Evolutionary conservation across 2,329 filamentous ascomycete genomes (phyloP), one percentile per base, ranked within the genome.

Genomic region (Chaetoscypha palmicola): DNA sequence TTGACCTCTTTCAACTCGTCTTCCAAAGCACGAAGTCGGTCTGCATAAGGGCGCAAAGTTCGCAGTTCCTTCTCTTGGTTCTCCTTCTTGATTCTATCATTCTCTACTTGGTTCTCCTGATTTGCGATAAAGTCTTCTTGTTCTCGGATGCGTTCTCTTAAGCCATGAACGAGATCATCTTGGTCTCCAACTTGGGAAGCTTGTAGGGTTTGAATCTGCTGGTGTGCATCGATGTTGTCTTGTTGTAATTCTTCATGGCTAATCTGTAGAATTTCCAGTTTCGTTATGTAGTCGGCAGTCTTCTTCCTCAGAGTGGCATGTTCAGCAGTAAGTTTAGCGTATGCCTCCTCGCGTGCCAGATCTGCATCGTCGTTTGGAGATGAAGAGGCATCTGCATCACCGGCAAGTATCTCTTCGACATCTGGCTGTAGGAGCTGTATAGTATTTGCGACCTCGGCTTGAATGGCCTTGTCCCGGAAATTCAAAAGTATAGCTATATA

Each of bases 81-180:
- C 33, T 68, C 66, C 52, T 67, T 59, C 2, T 66, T 61, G 12
- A 66, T 59, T 14, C 66, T 65, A 48, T 72, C 63, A 23, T 73
- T 68, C 45, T 83, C 76, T 9, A 82, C 65, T 53, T 85, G 76
- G 16, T 74, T 72, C 60, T 90, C 85, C 53, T 87, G 76, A 19
- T 71, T 74, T 30, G 79, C 78, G 57, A 90, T 89, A 38, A 87
- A 69, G 46, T 82, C 73, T 60, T 86, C 81, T 56, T 84, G 79
- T 54, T 87, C 78, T 31, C 75, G 74, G 19, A 82, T 67, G 52
- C 74, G 73, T 33, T 67, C 65, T 53, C 81, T 69, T 53, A 83
- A 66, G 47, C 71, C 64, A 63, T 68, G 68, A 50, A 78, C 71
- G 38, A 72, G 66, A 43, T 72, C 68, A 17, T 66, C 72, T 59